Evolutionary conservation across 306 rosid genomes (phyloP).

Genomic region (Rosa lucieae): DNA sequence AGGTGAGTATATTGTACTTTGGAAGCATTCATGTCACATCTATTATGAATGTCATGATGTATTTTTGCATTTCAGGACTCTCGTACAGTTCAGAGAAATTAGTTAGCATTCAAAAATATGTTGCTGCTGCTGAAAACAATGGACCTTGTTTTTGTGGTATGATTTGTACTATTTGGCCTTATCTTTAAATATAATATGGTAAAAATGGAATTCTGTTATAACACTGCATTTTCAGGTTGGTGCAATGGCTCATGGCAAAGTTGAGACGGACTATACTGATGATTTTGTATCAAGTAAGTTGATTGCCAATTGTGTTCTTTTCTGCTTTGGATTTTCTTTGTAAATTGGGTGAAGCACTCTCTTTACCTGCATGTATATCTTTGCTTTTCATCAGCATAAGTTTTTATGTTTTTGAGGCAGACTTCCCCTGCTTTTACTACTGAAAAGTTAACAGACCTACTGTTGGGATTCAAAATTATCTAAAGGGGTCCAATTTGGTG

Average conservation of each 20-base stretch:
- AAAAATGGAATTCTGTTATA: not conserved
- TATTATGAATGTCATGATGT: not conserved
- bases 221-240: slow-evolving; percentile 58
- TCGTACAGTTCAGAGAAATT: slow-evolving; percentile 72
- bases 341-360: not conserved
- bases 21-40: not conserved
- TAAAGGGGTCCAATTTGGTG: not conserved
- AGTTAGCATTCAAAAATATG: slow-evolving; percentile 50
- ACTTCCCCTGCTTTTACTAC: not conserved
- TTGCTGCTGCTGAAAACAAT: slow-evolving; percentile 29
- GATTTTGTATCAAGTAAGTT: slow-evolving; percentile 75
- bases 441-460: not conserved
- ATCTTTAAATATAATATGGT: not conserved
- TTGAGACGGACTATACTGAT: slow-evolving; percentile 69
- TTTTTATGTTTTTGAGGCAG: not conserved
- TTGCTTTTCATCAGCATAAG: not conserved
- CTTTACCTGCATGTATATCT: not conserved
- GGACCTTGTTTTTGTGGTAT: slow-evolving; percentile 87
- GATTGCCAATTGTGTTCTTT: not conserved
- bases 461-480: not conserved
- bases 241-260: slow-evolving; percentile 88
- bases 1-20: slow-evolving; percentile 42
- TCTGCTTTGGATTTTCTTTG: not conserved
- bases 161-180: slow-evolving; percentile 3
- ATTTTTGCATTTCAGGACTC: slow-evolving; percentile 45